Percentiles rank a stretch among this genome's conserved stretches.
These are phyloP conservation scores for Anthracocystis walkeri DNA, from an alignment of 1,284 basidiomycete genomes.

Conservation along the genomic window DNA sequence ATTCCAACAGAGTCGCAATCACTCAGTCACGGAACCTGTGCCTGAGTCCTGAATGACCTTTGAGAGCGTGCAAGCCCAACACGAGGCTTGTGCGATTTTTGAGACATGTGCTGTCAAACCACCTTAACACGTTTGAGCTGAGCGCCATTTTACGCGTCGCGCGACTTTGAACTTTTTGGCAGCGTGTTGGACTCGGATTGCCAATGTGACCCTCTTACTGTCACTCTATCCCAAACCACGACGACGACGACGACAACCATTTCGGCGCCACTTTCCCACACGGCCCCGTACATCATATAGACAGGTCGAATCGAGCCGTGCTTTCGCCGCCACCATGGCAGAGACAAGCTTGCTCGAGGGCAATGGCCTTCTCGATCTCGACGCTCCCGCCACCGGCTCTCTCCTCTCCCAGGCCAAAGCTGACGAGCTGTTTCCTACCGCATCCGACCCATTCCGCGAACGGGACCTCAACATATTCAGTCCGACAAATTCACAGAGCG, in stretches of 20 bases:
- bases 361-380: slow-evolving; percentile 43
- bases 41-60: too few species aligned
- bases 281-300: not conserved
- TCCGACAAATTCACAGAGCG: slow-evolving; percentile 24
- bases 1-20: too few species aligned
- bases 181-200: slow-evolving; percentile 33
- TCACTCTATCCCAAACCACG: not conserved
- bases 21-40: too few species aligned
- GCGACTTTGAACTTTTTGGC: slow-evolving; percentile 15
- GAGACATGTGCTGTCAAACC: not conserved
- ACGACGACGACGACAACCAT: slow-evolving; percentile 11
- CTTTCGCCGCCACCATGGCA: slow-evolving; percentile 10
- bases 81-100: too few species aligned
- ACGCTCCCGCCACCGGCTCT: slow-evolving; percentile 12
- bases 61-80: too few species aligned
- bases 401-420: slow-evolving; percentile 21
- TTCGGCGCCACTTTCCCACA: not conserved
- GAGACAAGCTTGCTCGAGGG: slow-evolving; percentile 28
- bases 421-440: slow-evolving; percentile 31
- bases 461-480: slow-evolving; percentile 28
- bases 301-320: not conserved
- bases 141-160: slow-evolving; percentile 41
- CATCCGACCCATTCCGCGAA: slow-evolving; percentile 22
- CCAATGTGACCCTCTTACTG: not conserved
- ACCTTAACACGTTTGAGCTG: slow-evolving; percentile 11